Base-by-base conservation (phyloP, 805 yeast species). In the Wickerhamiella australiensis region DNA sequence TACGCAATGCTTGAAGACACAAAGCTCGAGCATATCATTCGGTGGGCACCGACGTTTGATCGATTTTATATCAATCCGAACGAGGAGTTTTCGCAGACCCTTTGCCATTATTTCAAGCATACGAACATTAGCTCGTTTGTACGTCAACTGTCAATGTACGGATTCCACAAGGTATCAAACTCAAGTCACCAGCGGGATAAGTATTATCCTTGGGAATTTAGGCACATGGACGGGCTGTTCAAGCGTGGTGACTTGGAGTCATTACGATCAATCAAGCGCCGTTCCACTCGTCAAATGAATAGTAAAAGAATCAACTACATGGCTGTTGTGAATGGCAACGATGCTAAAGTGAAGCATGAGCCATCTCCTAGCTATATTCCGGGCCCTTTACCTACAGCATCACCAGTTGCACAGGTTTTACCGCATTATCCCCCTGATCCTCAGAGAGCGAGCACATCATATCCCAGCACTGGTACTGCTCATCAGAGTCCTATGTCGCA, bases 61-160 rank as follows among this genome's bases (percentile, higher is more conserved):
- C 77, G 88, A 4, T 92, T 92, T 58, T 75, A 78, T 50, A 77
- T 90, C n/a, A 67, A 76, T 3, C 96, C 96, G 0, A 81, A 82
- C 46, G 95, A 88, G 63, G 88, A 82, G 62, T 88, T 92, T 60
- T 77, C 90, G 49, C 79, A 80, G 60, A 88, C 82, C 29, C 67
- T 82, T 51, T 65, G 73, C 71, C 50, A 71, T 43, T 87, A 84
- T 63, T 88, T 90, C 71, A 90, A 90, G 63, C 96, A 88, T 67
- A 94, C 94, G 3, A 90, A 90, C 61, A 86, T 88, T 25, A 86
- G 95, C 21, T 80, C 90, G 53, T 90, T 90, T 68, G 95, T 90
- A 31, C 77, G 96, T 43, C 96, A 90, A 66, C 70, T 88, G 42
- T 95, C 90, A 69, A 90, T 88, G 96, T 87, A 87, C 63, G 96